phyloP scores from a whole-genome alignment of 2,329 filamentous ascomycete genomes.

The Parastagonospora nodorum region DNA sequence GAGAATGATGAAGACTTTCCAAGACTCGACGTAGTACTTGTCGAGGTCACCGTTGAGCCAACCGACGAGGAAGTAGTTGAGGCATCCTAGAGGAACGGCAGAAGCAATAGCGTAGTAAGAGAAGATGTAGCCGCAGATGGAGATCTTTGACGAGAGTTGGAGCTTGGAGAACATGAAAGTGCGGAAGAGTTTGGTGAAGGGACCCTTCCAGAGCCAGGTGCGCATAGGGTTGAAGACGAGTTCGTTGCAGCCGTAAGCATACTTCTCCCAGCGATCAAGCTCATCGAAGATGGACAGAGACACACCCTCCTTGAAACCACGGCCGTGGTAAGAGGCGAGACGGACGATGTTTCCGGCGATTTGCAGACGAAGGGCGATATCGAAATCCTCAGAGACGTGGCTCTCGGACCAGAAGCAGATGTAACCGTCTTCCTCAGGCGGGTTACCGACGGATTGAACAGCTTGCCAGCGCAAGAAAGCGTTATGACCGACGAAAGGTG shows the following conservation, averaged over 20 bases:
- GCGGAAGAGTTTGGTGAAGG: slow-evolving; percentile 68
- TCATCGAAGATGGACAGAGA: slow-evolving; percentile 75
- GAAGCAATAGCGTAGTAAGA: slow-evolving; percentile 73
- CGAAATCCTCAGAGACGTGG: slow-evolving; percentile 78
- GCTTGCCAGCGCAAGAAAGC: slow-evolving; percentile 72
- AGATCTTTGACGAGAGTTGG: slow-evolving; percentile 68
- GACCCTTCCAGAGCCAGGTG: slow-evolving; percentile 64
- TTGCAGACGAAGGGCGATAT: slow-evolving; percentile 73
- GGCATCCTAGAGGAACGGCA: slow-evolving; percentile 65
- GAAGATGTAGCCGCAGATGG: slow-evolving; percentile 70
- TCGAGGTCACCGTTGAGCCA: slow-evolving; percentile 76
- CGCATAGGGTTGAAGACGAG: slow-evolving; percentile 71
- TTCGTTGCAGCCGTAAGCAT: slow-evolving; percentile 72
- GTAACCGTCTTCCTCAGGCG: slow-evolving; percentile 59
- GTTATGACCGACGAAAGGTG: slow-evolving; percentile 77
- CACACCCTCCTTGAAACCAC: slow-evolving; percentile 73
- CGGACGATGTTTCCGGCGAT: slow-evolving; percentile 70
- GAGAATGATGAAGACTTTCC: slow-evolving; percentile 67
- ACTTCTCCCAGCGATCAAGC: slow-evolving; percentile 70
- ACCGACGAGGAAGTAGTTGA: slow-evolving; percentile 73
- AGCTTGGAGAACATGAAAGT: slow-evolving; percentile 65
- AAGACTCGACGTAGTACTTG: slow-evolving; percentile 77
- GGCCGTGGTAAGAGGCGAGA: slow-evolving; percentile 69
- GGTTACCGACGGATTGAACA: slow-evolving; percentile 58
- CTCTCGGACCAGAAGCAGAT: slow-evolving; percentile 74